Evolutionary conservation across 768 basidiomycete species (phyloP).

Genomic region (Suillus brevipes): DNA sequence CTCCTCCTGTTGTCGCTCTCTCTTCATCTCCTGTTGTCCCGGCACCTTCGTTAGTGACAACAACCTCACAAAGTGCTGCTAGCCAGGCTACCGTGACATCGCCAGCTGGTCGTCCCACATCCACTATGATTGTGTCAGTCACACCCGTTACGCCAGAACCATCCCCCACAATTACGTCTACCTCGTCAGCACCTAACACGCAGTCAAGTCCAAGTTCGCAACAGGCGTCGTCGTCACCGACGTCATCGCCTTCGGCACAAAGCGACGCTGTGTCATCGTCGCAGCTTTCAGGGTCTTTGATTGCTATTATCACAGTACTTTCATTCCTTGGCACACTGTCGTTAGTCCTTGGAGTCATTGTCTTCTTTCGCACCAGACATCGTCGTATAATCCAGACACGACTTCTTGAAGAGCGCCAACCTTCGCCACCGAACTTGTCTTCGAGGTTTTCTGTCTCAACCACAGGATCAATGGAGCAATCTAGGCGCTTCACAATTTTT

Average conservation of each 20-base stretch:
- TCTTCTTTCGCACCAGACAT: constrained; percentile 18
- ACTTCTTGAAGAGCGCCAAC: not conserved
- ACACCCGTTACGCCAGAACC: constrained; percentile 2
- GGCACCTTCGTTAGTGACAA: not conserved
- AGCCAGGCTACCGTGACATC: too few species aligned
- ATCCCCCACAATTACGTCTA: not conserved
- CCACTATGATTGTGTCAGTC: not conserved
- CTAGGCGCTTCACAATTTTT: not conserved
- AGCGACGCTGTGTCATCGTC: constrained; percentile 7
- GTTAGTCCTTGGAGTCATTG: constrained; percentile 15
- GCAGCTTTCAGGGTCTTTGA: constrained; percentile 12
- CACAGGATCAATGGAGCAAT: not conserved
- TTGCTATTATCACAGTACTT: constrained; percentile 18
- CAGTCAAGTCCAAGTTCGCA: not conserved
- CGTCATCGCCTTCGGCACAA: not conserved
- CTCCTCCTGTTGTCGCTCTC: not conserved
- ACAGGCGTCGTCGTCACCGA: not conserved
- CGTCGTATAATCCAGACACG: constrained; percentile 6
- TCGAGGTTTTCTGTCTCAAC: constrained; percentile 9
- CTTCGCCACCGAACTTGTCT: not conserved
- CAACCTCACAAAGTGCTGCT: not conserved
- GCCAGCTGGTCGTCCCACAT: too few species aligned
- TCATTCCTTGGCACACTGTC: constrained; percentile 19
- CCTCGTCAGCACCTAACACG: not conserved
- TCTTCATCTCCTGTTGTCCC: not conserved